These are phyloP conservation scores for Achlya hypogyna DNA, from an alignment of 352 stramenopile genomes.

Conservation along the genomic window DNA sequence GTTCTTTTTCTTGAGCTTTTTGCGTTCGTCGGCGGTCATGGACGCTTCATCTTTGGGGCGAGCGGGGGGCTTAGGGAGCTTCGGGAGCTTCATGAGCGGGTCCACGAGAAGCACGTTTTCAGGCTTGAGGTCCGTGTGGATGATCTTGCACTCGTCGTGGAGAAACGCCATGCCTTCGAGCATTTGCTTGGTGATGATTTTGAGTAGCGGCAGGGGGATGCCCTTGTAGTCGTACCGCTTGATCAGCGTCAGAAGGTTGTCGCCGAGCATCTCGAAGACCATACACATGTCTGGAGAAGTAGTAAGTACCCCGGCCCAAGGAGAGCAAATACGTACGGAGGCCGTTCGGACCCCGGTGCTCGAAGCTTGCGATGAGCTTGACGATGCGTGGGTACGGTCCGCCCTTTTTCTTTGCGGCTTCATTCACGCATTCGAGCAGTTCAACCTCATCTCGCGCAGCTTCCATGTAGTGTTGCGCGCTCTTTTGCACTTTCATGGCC, in stretches of 20 bases:
- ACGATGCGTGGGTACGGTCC: conserved; percentile 43
- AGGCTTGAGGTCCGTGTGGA: conserved; percentile 99
- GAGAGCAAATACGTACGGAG: conserved; percentile 40
- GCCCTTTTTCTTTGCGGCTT: conserved; percentile 35
- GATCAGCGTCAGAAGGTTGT: conserved; percentile 98
- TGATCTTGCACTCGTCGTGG: conserved; percentile 96
- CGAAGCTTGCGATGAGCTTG: conserved; percentile 77
- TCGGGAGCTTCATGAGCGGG: conserved; percentile 56
- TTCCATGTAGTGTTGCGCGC: conserved; percentile 96
- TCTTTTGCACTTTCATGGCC: conserved; percentile 98
- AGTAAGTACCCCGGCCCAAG: background rate
- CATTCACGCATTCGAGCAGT: conserved; percentile 87
- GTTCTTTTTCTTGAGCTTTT: conserved; percentile 90
- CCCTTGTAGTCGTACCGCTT: conserved; percentile 99
- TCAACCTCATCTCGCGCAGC: conserved; percentile 98
- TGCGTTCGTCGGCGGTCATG: conserved; percentile 85
- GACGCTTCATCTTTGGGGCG: conserved; percentile 6
- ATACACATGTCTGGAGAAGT: conserved; percentile 88
- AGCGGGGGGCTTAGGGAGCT: conserved; percentile 27
- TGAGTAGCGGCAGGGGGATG: conserved; percentile 93
- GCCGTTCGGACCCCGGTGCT: conserved; percentile 94
- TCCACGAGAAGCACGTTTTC: conserved; percentile 96
- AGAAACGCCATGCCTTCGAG: conserved; percentile 96
- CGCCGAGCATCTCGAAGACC: conserved; percentile 98
- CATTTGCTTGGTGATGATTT: conserved; percentile 91